Conservation (phyloP, 1,139 yeast species). For the Candida buenavistaensis region DNA sequence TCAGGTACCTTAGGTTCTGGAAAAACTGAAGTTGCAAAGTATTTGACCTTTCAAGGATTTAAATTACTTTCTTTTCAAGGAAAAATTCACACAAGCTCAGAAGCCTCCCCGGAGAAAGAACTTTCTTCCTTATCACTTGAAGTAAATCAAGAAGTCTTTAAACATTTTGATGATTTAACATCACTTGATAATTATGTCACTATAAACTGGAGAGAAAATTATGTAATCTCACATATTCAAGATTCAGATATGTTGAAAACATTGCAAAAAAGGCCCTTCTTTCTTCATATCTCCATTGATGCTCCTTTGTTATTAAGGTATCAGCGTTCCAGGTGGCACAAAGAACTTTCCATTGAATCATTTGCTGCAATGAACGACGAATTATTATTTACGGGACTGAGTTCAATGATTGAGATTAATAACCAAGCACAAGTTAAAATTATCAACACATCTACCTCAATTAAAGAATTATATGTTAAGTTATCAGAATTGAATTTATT, state of each 20-base stretch:
- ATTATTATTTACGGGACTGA: conserved; percentile 34
- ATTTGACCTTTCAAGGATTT: conserved; percentile 60
- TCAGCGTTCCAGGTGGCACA: conserved; percentile 31
- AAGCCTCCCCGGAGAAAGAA: conserved; percentile 6
- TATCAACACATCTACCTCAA: conserved; percentile 54
- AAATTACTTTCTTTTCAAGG: conserved; percentile 24
- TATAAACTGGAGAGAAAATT: conserved; percentile 62
- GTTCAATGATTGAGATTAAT: conserved; percentile 49
- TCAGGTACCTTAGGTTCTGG: conserved; percentile 76
- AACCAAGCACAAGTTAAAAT: conserved; percentile 61
- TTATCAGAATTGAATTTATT: conserved; percentile 55
- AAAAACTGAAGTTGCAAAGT: conserved; percentile 61
- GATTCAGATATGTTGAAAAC: conserved; percentile 44
- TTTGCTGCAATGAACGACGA: conserved; percentile 51
- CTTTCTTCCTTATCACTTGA: conserved; percentile 1
- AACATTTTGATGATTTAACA: conserved; percentile 34
- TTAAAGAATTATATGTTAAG: conserved; percentile 49
- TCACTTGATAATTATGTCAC: conserved; percentile 67
- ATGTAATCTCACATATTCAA: conserved; percentile 57
- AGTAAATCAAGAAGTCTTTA: conserved; percentile 14
- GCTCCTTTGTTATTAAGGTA: conserved; percentile 65
- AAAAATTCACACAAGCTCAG: conserved; percentile 1
- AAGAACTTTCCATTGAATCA: conserved; percentile 28
- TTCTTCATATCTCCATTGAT: conserved; percentile 76
- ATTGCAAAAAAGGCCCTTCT: conserved; percentile 77